Percentiles rank a stretch among this genome's conserved stretches.
Conservation (phyloP, 2,329 filamentous ascomycete genomes). For the Zymoseptoria brevis region DNA sequence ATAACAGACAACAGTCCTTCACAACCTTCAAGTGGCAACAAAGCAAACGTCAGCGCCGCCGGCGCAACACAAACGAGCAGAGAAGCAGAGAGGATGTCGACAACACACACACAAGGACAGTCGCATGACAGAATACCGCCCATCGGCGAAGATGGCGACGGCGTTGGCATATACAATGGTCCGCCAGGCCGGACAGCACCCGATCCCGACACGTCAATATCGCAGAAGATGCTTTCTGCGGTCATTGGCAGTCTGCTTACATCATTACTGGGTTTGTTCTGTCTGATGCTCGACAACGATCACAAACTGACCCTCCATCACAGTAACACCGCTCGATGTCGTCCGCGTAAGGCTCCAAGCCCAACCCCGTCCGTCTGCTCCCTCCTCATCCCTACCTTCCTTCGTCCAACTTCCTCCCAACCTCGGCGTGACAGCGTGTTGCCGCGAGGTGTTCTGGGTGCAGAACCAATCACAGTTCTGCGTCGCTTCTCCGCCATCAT, state of each 20-base stretch:
- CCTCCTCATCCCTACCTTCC: slow-evolving; percentile 43
- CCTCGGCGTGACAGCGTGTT: slow-evolving; percentile 88
- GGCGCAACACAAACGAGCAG: not conserved
- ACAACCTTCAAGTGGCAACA: not conserved
- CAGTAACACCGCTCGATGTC: slow-evolving; percentile 92
- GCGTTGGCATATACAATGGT: slow-evolving; percentile 3
- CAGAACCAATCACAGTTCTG: slow-evolving; percentile 78
- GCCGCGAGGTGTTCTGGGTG: slow-evolving; percentile 93
- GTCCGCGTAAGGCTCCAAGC: slow-evolving; percentile 92
- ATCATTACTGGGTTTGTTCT: slow-evolving; percentile 64
- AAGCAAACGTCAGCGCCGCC: not conserved
- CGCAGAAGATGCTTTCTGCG: slow-evolving; percentile 92
- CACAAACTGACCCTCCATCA: slow-evolving; percentile 3
- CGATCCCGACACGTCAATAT: slow-evolving; percentile 62
- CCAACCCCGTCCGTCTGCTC: slow-evolving; percentile 52
- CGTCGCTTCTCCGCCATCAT: slow-evolving; percentile 47
- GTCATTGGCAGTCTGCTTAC: slow-evolving; percentile 85
- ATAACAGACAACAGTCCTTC: not conserved
- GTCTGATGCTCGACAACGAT: not conserved
- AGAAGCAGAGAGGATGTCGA: not conserved
- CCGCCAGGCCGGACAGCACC: slow-evolving; percentile 10
- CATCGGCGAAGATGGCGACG: not conserved
- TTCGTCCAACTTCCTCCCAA: slow-evolving; percentile 69
- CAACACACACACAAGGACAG: slow-evolving; percentile 23
- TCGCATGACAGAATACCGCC: slow-evolving; percentile 32